A percentile compares a stretch with the other conserved stretches of the same genome.
These are phyloP conservation scores for Orbilia quercus DNA, from an alignment of 2,329 filamentous ascomycete genomes.

Conservation along the genomic window DNA sequence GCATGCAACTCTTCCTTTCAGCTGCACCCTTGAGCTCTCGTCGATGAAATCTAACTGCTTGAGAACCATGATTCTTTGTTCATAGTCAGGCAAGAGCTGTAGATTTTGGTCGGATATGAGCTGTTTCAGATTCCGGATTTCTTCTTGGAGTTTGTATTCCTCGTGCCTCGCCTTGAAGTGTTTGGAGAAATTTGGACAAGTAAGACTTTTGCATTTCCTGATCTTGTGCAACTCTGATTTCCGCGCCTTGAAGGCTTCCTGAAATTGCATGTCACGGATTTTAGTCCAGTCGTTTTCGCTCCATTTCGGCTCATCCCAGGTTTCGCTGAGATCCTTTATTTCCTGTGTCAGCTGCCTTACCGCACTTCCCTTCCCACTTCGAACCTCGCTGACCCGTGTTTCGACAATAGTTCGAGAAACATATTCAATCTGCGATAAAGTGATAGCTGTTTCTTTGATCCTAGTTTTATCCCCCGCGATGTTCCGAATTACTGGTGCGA, in stretches of 20 bases:
- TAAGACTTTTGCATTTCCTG: constrained; percentile 73
- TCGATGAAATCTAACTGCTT: constrained; percentile 94
- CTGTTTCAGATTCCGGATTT: constrained; percentile 86
- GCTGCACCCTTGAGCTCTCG: constrained; percentile 82
- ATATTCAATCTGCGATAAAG: constrained; percentile 82
- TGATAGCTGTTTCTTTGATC: constrained; percentile 71
- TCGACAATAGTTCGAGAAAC: constrained; percentile 77
- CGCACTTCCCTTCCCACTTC: constrained; percentile 65
- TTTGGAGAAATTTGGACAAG: constrained; percentile 83
- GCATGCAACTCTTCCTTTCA: constrained; percentile 98
- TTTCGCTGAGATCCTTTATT: constrained; percentile 75
- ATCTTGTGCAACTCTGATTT: constrained; percentile 72
- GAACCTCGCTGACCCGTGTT: constrained; percentile 64
- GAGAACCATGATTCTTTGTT: constrained; percentile 90
- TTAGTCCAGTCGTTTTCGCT: constrained; percentile 84
- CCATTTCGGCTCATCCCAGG: constrained; percentile 81
- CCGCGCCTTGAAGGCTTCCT: constrained; percentile 81
- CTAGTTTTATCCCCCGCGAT: constrained; percentile 75
- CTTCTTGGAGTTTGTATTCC: constrained; percentile 94
- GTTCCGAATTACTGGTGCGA: constrained; percentile 74
- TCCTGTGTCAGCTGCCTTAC: constrained; percentile 74
- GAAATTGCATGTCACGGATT: constrained; percentile 83
- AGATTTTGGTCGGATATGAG: constrained; percentile 96
- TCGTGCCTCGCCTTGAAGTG: constrained; percentile 97
- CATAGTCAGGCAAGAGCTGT: constrained; percentile 93